Percentiles rank a stretch among this genome's conserved stretches.
Evolutionary conservation across 2,329 filamentous ascomycete species (phyloP).

Genomic region (Diaporthe capsici): DNA sequence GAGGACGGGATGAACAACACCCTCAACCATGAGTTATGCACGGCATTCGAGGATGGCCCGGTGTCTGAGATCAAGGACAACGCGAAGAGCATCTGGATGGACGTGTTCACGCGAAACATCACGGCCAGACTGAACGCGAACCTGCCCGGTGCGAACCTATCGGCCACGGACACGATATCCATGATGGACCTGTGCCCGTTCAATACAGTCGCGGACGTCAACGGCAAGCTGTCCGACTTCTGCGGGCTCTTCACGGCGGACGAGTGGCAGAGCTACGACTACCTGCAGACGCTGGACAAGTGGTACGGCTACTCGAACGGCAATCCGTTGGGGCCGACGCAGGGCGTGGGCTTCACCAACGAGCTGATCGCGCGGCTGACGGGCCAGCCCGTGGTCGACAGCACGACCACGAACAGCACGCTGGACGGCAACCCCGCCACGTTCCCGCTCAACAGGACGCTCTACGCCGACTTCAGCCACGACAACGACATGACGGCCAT

Average conservation of each 20-base stretch:
- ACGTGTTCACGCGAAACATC: slow-evolving; percentile 77
- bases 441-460: slow-evolving; percentile 77
- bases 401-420: slow-evolving; percentile 83
- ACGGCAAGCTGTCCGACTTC: slow-evolving; percentile 73
- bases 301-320: slow-evolving; percentile 87
- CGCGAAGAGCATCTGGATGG: slow-evolving; percentile 71
- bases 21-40: slow-evolving; percentile 81
- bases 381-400: slow-evolving; percentile 75
- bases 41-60: slow-evolving; percentile 75
- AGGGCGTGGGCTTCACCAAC: slow-evolving; percentile 90
- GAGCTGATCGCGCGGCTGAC: slow-evolving; percentile 89
- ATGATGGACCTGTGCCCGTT: slow-evolving; percentile 94
- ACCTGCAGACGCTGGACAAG: slow-evolving; percentile 84
- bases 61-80: slow-evolving; percentile 61
- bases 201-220: slow-evolving; percentile 77
- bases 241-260: slow-evolving; percentile 79
- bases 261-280: slow-evolving; percentile 87
- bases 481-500: slow-evolving; percentile 89
- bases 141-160: slow-evolving; percentile 77
- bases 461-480: slow-evolving; percentile 94
- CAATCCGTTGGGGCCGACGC: slow-evolving; percentile 83
- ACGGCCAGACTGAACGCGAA: slow-evolving; percentile 77
- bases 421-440: slow-evolving; percentile 76
- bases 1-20: slow-evolving; percentile 81
- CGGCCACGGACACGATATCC: slow-evolving; percentile 72